phyloP scores from a whole-genome alignment of 352 stramenopile genomes.

The Thalassiosira mediterranea region DNA sequence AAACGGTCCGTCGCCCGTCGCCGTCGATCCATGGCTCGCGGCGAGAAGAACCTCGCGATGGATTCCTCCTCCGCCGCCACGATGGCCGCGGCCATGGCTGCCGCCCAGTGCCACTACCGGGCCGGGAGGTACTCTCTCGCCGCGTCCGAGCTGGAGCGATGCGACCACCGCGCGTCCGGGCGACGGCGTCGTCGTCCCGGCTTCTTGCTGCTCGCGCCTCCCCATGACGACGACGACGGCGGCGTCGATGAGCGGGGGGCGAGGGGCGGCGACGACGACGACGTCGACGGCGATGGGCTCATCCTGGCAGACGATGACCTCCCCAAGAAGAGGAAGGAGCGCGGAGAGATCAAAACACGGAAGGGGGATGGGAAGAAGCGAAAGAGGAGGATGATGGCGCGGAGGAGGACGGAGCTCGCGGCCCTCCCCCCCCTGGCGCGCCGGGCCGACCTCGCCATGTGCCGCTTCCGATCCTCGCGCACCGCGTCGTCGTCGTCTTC shows the following conservation, averaged over 20 bases:
- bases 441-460: conserved; percentile 47
- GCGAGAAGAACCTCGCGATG: too few species aligned
- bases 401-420: conserved; percentile 28
- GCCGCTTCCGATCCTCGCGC: conserved; percentile 36
- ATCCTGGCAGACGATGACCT: conserved; percentile 6
- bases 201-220: not conserved
- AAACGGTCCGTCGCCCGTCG: too few species aligned
- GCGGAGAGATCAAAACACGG: too few species aligned
- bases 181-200: not conserved
- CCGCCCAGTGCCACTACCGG: conserved; percentile 43
- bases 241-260: not conserved
- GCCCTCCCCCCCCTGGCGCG: conserved; percentile 23
- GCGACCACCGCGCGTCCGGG: not conserved
- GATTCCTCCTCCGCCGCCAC: too few species aligned
- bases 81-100: conserved; percentile 6
- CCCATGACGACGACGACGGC: not conserved
- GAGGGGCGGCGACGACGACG: not conserved
- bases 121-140: conserved; percentile 22
- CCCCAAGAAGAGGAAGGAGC: not conserved
- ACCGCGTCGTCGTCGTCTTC: not conserved
- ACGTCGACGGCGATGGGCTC: not conserved
- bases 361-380: not conserved
- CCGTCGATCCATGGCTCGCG: too few species aligned
- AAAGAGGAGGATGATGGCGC: not conserved
- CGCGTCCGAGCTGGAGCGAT: conserved; percentile 13